Conservation (phyloP, 129 eudicot genomes). For the Oenanthe sinensis region DNA sequence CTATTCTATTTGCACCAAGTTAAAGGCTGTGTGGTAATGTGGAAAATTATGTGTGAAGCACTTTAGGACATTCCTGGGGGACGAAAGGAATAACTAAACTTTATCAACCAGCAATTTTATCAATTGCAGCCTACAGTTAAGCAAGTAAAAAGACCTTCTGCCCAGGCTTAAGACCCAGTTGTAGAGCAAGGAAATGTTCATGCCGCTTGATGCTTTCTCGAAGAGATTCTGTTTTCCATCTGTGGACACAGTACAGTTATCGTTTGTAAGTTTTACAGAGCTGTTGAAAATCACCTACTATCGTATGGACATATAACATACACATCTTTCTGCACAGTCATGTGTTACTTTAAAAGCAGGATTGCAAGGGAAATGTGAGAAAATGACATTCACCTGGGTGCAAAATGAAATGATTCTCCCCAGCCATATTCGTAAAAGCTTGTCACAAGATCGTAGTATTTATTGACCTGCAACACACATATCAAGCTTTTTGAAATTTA, state of each 20-base stretch:
- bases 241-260: constrained; percentile 18
- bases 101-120: neutral
- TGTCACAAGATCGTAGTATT: constrained; percentile 90
- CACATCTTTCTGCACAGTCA: neutral
- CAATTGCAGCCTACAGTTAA: constrained; percentile 1
- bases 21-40: neutral
- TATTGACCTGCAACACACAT: constrained; percentile 59
- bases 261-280: constrained; percentile 6
- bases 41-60: neutral
- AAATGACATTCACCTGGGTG: constrained; percentile 47
- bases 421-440: constrained; percentile 99
- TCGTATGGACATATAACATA: neutral
- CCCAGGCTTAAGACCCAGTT: constrained; percentile 80
- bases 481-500: neutral
- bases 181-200: constrained; percentile 96
- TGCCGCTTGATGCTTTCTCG: constrained; percentile 91
- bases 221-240: constrained; percentile 94
- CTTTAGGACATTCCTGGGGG: neutral
- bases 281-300: constrained; percentile 1
- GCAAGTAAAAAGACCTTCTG: constrained; percentile 48
- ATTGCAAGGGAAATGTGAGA: neutral
- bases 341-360: neutral
- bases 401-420: constrained; percentile 99
- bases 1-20: neutral
- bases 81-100: neutral